phyloP scores from a whole-genome alignment of 2,329 filamentous ascomycete species.

The Penicillium sp. region DNA sequence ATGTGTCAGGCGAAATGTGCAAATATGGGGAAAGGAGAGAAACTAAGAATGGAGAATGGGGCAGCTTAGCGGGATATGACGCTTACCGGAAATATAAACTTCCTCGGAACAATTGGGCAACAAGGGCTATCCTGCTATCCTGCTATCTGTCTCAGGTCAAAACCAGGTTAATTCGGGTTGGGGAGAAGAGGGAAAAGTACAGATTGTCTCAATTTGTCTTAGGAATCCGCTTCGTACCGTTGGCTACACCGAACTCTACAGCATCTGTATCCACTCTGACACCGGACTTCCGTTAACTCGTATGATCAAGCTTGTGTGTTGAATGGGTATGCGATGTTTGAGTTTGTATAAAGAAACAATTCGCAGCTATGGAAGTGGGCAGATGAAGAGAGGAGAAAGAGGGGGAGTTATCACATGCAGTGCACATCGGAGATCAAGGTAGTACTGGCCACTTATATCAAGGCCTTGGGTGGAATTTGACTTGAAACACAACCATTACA shows the following conservation, averaged over 20 bases:
- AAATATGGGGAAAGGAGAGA: conserved; percentile 2
- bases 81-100: background rate
- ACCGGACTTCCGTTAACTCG: background rate
- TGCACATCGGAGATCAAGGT: background rate
- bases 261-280: conserved; percentile 3
- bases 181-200: background rate
- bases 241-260: background rate
- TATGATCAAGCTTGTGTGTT: background rate
- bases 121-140: background rate
- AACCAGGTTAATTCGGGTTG: background rate
- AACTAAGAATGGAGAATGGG: background rate
- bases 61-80: background rate
- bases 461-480: background rate
- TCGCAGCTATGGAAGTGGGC: background rate
- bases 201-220: conserved; percentile 2
- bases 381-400: background rate
- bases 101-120: background rate
- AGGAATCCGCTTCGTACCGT: conserved; percentile 5
- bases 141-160: background rate
- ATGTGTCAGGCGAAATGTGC: background rate
- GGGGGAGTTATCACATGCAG: conserved; percentile 5
- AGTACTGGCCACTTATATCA: background rate
- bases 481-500: background rate
- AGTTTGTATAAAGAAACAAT: background rate
- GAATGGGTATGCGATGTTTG: background rate